Conservation (phyloP, 164 flowering plant species). For the Berberis thunbergii region DNA sequence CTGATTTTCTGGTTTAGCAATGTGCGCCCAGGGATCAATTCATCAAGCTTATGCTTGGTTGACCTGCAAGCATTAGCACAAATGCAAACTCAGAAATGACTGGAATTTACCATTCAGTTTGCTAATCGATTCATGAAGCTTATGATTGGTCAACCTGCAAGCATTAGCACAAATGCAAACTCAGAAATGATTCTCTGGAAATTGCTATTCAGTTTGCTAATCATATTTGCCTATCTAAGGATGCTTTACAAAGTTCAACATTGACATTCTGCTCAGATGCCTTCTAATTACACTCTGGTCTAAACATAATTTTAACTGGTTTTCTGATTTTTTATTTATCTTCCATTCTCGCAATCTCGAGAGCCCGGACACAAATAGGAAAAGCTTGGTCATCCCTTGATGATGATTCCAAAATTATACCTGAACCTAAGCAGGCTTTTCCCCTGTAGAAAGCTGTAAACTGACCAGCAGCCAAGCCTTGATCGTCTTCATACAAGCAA, state of each 20-base stretch:
- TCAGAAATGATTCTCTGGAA: too few species aligned
- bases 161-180: too few species aligned
- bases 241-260: slow-evolving; percentile 6
- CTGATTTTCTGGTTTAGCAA: too few species aligned
- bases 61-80: too few species aligned
- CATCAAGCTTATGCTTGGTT: too few species aligned
- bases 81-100: too few species aligned
- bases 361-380: slow-evolving; percentile 73
- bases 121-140: too few species aligned
- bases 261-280: slow-evolving; percentile 8
- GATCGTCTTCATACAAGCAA: slow-evolving; percentile 70
- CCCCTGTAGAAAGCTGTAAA: slow-evolving; percentile 77
- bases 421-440: slow-evolving; percentile 75
- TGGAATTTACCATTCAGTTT: too few species aligned
- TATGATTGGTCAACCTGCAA: too few species aligned
- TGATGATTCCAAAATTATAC: slow-evolving; percentile 73
- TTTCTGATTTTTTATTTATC: slow-evolving; percentile 79
- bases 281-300: slow-evolving; percentile 25
- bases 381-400: slow-evolving; percentile 70
- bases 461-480: slow-evolving; percentile 96
- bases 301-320: slow-evolving; percentile 70
- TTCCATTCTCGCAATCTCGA: slow-evolving; percentile 64
- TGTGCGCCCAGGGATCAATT: too few species aligned
- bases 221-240: background rate
- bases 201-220: too few species aligned